These are phyloP conservation scores for Carex cristatella DNA, from an alignment of 176 grass and related monocot species.

Conservation along the genomic window DNA sequence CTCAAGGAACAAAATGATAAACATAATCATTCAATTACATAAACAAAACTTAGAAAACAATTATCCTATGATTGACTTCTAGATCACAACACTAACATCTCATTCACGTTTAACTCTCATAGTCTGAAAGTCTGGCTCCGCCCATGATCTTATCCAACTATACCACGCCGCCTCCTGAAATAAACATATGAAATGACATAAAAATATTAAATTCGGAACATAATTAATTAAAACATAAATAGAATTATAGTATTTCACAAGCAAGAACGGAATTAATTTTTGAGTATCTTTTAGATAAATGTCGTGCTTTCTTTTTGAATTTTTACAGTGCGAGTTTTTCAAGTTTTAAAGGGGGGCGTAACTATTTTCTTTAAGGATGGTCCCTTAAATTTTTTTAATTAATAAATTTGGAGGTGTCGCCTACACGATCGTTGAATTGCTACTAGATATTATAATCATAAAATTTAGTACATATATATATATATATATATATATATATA, in stretches of 20 bases:
- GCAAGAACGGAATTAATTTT: background rate
- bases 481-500: background rate
- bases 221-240: background rate
- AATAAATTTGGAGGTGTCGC: background rate
- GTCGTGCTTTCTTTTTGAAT: no score
- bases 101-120: no score
- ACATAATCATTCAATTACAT: no score
- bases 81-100: no score
- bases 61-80: no score
- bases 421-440: background rate
- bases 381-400: background rate
- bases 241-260: background rate
- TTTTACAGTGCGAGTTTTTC: background rate
- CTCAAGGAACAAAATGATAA: no score
- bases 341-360: background rate
- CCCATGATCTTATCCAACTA: background rate
- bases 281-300: background rate
- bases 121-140: no score
- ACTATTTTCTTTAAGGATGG: background rate
- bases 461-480: no score
- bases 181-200: background rate
- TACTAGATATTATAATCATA: background rate
- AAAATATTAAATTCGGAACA: background rate
- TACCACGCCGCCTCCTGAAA: background rate
- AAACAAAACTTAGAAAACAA: no score